A percentile compares a stretch with the other conserved stretches of the same genome.
Evolutionary conservation across 371 early-diverging fungal genomes (phyloP).

Genomic region (Mortierella sp.): DNA sequence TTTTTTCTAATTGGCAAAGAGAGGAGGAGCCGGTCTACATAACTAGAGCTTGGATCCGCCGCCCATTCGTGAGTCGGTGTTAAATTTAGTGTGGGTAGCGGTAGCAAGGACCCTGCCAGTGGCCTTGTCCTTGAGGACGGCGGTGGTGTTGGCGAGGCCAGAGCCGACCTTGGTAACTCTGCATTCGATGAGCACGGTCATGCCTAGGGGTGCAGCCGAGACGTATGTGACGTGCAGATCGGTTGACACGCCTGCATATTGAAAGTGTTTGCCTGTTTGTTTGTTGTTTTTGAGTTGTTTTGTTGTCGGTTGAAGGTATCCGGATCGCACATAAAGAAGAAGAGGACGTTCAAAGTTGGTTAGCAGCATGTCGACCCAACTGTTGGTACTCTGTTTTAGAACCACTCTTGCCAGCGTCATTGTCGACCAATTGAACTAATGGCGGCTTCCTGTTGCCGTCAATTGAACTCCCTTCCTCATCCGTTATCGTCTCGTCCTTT

Average conservation of each 20-base stretch:
- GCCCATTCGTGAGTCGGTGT: slow-evolving; percentile 49
- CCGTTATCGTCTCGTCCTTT: too few relatives aligned
- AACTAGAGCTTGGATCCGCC: slow-evolving; percentile 38
- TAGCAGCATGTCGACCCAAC: not conserved
- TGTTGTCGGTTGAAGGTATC: not conserved
- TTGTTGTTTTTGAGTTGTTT: not conserved
- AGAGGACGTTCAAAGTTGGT: not conserved
- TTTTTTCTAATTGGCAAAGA: not conserved
- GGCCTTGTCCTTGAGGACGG: slow-evolving; percentile 44
- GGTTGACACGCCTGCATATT: slow-evolving; percentile 55
- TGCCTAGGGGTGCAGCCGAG: slow-evolving; percentile 41
- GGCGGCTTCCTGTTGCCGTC: not conserved
- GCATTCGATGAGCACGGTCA: slow-evolving; percentile 47
- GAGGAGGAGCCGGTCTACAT: not conserved
- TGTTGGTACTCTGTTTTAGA: too few relatives aligned
- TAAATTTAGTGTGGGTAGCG: slow-evolving; percentile 57
- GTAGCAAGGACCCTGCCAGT: slow-evolving; percentile 49
- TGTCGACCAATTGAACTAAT: too few relatives aligned
- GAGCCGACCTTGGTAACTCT: slow-evolving; percentile 48
- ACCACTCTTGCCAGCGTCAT: not conserved
- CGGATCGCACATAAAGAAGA: not conserved
- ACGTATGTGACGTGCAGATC: slow-evolving; percentile 59
- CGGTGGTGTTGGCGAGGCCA: slow-evolving; percentile 41
- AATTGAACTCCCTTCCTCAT: not conserved
- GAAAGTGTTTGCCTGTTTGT: slow-evolving; percentile 44